Conservation (phyloP, 1,284 basidiomycete genomes). For the Cryptococcus jaspeensis region DNA sequence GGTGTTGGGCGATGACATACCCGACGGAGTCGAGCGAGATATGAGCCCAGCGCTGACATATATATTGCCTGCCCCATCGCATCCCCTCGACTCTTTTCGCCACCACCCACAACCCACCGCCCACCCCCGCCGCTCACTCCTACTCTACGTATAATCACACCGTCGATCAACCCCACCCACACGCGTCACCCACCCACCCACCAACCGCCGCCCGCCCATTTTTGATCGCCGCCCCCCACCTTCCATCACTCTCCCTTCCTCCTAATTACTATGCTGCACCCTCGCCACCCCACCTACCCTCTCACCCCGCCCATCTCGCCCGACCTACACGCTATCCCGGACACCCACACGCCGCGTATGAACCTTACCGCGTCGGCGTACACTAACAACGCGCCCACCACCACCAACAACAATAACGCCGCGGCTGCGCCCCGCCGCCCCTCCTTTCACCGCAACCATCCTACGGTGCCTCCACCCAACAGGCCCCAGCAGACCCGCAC, state of each 20-base stretch:
- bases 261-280: neutral
- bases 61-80: neutral
- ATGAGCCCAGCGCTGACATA: neutral
- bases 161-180: neutral
- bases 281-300: neutral
- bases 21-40: neutral
- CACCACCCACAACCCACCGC: neutral
- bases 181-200: neutral
- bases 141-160: neutral
- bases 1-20: neutral
- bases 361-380: neutral
- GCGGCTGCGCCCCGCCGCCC: too few species aligned
- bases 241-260: neutral
- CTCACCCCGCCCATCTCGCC: constrained; percentile 14
- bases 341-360: neutral
- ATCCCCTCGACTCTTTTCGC: neutral
- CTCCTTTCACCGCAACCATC: neutral
- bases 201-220: neutral
- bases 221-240: neutral
- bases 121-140: neutral
- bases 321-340: constrained; percentile 4
- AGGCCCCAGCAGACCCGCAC: neutral
- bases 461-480: neutral
- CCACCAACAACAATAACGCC: neutral
- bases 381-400: neutral